These are phyloP conservation scores for Venturia oleaginea DNA, from an alignment of 2,329 filamentous ascomycete species.

Conservation along the genomic window DNA sequence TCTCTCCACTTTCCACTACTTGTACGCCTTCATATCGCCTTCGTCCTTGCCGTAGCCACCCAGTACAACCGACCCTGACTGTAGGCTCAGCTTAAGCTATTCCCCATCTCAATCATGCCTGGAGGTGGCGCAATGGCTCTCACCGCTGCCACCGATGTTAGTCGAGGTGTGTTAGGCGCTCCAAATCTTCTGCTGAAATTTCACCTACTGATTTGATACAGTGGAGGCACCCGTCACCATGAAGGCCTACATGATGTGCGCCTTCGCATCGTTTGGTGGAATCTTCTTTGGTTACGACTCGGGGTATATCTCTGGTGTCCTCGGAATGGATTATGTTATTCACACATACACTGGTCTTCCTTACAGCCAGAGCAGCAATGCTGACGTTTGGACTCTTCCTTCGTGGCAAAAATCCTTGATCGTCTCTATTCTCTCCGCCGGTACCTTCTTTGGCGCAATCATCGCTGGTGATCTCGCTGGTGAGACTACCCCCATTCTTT, in stretches of 20 bases:
- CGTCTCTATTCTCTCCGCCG: constrained; percentile 66
- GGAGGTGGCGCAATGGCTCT: neutral
- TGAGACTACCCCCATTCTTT: neutral
- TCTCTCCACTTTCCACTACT: neutral
- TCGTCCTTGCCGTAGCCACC: neutral
- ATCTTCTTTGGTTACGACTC: constrained; percentile 76
- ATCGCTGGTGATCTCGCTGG: constrained; percentile 56
- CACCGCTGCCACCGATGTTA: neutral
- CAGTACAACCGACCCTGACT: neutral
- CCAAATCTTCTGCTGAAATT: neutral
- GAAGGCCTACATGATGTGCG: constrained; percentile 37
- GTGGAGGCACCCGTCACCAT: constrained; percentile 43
- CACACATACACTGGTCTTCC: constrained; percentile 12
- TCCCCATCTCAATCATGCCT: neutral
- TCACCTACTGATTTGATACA: neutral
- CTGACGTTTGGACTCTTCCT: constrained; percentile 8
- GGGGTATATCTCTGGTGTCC: constrained; percentile 62
- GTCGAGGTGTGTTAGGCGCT: neutral
- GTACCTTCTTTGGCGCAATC: constrained; percentile 68
- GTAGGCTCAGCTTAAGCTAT: neutral
- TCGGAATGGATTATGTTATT: constrained; percentile 28
- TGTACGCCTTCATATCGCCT: too few species aligned
- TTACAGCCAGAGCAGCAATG: constrained; percentile 4
- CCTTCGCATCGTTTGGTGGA: constrained; percentile 42
- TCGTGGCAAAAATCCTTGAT: constrained; percentile 46